Conservation (phyloP, 495 filamentous ascomycete species). For the Penicillium bovifimosum region DNA sequence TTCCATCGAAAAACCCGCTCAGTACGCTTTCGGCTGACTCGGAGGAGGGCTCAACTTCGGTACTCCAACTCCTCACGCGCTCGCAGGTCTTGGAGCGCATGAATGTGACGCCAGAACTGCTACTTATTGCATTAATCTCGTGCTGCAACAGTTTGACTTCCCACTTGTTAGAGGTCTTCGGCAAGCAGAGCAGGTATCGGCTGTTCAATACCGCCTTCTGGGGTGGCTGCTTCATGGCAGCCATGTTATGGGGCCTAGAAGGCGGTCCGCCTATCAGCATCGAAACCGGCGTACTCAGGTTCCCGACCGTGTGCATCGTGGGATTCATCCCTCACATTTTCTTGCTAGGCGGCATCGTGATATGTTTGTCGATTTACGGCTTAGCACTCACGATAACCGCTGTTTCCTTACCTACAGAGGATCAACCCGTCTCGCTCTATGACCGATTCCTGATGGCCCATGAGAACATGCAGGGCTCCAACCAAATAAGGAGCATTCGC, state of each 20-base stretch:
- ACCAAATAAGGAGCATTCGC: constrained; percentile 70
- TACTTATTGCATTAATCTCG: constrained; percentile 82
- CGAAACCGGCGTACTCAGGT: constrained; percentile 57
- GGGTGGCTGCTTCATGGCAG: constrained; percentile 80
- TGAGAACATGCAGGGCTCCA: constrained; percentile 86
- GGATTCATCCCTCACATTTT: constrained; percentile 91
- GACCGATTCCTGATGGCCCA: constrained; percentile 61
- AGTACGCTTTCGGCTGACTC: constrained; percentile 16
- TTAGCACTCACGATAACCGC: constrained; percentile 72
- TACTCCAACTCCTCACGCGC: constrained; percentile 36
- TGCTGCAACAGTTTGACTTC: constrained; percentile 83
- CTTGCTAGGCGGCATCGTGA: constrained; percentile 68
- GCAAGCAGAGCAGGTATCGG: constrained; percentile 69
- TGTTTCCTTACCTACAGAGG: constrained; percentile 54
- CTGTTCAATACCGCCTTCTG: constrained; percentile 83
- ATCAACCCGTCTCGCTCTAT: constrained; percentile 35
- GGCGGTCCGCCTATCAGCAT: constrained; percentile 46
- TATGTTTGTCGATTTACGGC: constrained; percentile 69
- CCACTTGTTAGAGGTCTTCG: constrained; percentile 72
- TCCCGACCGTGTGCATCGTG: constrained; percentile 90
- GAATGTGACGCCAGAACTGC: constrained; percentile 85
- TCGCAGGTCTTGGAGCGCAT: constrained; percentile 47
- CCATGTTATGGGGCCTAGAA: constrained; percentile 66
- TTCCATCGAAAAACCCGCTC: constrained; percentile 32
- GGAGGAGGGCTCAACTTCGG: constrained; percentile 20